Evolutionary conservation across 164 flowering plant genomes (phyloP).

Genomic region (Pachysandra terminalis): DNA sequence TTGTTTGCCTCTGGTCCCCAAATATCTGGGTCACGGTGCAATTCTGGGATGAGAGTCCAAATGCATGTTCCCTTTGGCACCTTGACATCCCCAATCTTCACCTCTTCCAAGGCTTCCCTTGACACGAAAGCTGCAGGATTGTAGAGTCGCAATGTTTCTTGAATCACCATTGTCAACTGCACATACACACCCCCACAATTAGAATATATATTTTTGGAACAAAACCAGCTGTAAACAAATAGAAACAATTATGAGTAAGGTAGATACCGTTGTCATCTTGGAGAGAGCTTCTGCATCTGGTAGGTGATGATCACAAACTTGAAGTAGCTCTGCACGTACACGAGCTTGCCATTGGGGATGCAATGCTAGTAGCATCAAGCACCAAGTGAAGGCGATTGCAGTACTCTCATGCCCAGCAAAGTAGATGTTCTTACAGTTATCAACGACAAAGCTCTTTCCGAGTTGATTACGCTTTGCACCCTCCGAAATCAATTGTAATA

Average conservation of each 20-base stretch:
- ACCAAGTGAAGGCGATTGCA: conserved; percentile 27
- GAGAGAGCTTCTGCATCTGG: conserved; percentile 17
- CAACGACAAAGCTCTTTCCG: conserved; percentile 20
- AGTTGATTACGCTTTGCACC: conserved; percentile 29
- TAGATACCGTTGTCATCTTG: conserved; percentile 29
- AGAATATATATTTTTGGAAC: neutral
- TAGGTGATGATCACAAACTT: conserved; percentile 15
- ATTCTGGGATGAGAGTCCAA: conserved; percentile 23
- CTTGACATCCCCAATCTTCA: conserved; percentile 12
- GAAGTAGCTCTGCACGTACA: conserved; percentile 21
- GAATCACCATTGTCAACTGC: conserved; percentile 36
- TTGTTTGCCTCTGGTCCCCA: conserved; percentile 29
- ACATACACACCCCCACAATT: neutral
- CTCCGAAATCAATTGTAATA: conserved; percentile 44
- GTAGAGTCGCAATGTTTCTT: conserved; percentile 30
- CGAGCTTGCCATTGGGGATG: conserved; percentile 31
- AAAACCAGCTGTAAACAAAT: no score
- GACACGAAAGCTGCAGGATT: conserved; percentile 26
- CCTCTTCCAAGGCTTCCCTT: conserved; percentile 24
- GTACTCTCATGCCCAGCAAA: conserved; percentile 13
- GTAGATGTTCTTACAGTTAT: conserved; percentile 22
- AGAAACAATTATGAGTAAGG: neutral
- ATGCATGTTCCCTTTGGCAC: conserved; percentile 26
- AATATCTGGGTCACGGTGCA: conserved; percentile 21
- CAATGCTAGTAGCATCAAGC: conserved; percentile 27